A percentile compares a stretch with the other conserved stretches of the same genome.
Evolutionary conservation across 371 early-diverging fungal species (phyloP).

Genomic region (Apophysomyces elegans): DNA sequence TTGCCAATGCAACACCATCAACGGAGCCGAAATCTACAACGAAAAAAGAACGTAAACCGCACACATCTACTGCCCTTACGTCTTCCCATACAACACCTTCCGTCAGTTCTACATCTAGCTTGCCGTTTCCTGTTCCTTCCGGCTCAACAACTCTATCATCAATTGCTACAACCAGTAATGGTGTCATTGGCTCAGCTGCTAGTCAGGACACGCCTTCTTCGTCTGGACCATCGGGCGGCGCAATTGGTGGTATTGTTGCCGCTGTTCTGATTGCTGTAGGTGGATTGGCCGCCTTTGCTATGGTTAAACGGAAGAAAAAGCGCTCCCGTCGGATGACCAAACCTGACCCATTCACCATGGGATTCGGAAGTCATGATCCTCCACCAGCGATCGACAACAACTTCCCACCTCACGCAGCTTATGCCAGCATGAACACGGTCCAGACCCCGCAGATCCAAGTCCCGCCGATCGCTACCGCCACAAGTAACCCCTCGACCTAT

Average conservation of each 20-base stretch:
- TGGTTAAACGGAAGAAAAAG: conserved; percentile 37
- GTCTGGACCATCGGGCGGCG: conserved; percentile 47
- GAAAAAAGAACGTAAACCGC: background rate
- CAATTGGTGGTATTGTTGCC: conserved; percentile 53
- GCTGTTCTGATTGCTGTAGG: conserved; percentile 41
- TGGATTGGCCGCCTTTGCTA: conserved; percentile 40
- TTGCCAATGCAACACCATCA: background rate
- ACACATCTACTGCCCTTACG: background rate
- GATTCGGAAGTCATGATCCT: conserved; percentile 46
- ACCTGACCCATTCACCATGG: conserved; percentile 55
- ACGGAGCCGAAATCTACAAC: background rate
- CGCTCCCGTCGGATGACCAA: conserved; percentile 22
- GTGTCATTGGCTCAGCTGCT: background rate
- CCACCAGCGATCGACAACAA: conserved; percentile 21
- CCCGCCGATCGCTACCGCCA: conserved; percentile 11
- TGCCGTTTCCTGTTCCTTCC: background rate
- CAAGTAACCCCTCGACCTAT: conserved; percentile 7
- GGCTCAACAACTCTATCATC: background rate
- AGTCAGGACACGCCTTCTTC: conserved; percentile 4
- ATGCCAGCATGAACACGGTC: conserved; percentile 11
- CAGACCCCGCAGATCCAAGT: conserved; percentile 9
- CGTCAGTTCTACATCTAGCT: background rate
- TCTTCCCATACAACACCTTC: background rate
- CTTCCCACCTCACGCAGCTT: conserved; percentile 22
- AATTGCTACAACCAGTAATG: conserved; percentile 4